These are phyloP conservation scores for Naganishia kalamii DNA, from an alignment of 768 basidiomycete genomes.

Conservation along the genomic window DNA sequence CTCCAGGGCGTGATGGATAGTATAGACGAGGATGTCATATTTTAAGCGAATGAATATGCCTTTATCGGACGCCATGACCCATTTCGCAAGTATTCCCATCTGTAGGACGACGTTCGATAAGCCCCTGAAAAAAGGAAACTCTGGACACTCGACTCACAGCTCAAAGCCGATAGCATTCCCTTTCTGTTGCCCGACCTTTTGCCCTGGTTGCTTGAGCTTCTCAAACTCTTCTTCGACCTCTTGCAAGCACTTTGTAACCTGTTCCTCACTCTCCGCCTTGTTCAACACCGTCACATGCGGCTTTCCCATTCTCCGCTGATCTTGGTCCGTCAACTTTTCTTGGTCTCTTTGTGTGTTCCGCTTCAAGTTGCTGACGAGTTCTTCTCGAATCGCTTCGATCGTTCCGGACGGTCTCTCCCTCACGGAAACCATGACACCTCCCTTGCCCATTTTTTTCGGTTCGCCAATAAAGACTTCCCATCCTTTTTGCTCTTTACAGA, in stretches of 20 bases:
- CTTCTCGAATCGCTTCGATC: constrained; percentile 26
- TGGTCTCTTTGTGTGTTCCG: constrained; percentile 21
- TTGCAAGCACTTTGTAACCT: constrained; percentile 32
- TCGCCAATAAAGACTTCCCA: constrained; percentile 35
- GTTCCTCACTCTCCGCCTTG: constrained; percentile 33
- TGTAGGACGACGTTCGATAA: not conserved
- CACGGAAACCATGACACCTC: constrained; percentile 31
- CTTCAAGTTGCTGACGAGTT: constrained; percentile 26
- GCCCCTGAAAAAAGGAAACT: not conserved
- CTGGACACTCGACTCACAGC: constrained; percentile 25
- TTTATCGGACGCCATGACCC: constrained; percentile 36
- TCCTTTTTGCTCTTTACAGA: constrained; percentile 22
- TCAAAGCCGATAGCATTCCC: constrained; percentile 35
- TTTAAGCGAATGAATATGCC: constrained; percentile 26
- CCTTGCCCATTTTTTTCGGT: constrained; percentile 33
- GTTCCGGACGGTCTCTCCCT: constrained; percentile 30
- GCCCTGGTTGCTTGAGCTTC: constrained; percentile 25
- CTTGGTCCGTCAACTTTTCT: constrained; percentile 34
- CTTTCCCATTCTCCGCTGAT: constrained; percentile 27
- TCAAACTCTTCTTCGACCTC: constrained; percentile 33
- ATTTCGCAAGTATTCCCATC: constrained; percentile 35
- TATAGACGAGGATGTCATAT: not conserved
- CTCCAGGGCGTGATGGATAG: not conserved
- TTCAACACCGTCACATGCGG: constrained; percentile 38
- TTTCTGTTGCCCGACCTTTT: constrained; percentile 27